Conservation (phyloP, 768 basidiomycete genomes). For the Calocera cornea region DNA sequence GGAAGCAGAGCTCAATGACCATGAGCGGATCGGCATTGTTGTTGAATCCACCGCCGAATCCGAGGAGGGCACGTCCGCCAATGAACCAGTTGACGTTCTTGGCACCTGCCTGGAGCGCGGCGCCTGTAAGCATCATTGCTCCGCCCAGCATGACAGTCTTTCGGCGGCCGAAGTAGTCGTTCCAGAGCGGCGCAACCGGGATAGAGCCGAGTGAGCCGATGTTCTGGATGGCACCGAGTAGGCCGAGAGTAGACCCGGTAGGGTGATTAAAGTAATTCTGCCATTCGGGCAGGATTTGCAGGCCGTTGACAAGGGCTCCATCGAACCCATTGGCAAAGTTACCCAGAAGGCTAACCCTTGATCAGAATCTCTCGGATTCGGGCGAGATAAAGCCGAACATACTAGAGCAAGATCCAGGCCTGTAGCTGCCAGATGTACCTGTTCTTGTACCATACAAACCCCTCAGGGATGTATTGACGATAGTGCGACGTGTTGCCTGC, state of each 20-base stretch:
- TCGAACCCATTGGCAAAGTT: conserved; percentile 9
- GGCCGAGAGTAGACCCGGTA: conserved; percentile 13
- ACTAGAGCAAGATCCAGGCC: conserved; percentile 43
- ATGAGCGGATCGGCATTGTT: conserved; percentile 12
- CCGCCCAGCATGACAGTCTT: conserved; percentile 10
- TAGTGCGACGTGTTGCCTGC: background rate
- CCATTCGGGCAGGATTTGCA: conserved; percentile 16
- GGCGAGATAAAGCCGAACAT: conserved; percentile 28
- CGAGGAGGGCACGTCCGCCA: conserved; percentile 11
- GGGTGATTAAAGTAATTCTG: conserved; percentile 15
- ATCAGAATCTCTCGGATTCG: conserved; percentile 12
- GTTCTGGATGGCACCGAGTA: conserved; percentile 14
- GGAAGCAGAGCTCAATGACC: conserved; percentile 11
- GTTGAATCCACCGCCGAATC: conserved; percentile 7
- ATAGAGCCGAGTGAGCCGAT: conserved; percentile 6
- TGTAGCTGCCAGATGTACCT: conserved; percentile 44
- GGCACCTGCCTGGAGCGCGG: background rate
- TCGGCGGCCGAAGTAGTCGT: conserved; percentile 4
- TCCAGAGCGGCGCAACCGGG: background rate
- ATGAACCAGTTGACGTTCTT: conserved; percentile 9
- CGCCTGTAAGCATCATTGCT: conserved; percentile 4
- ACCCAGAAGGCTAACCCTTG: conserved; percentile 7
- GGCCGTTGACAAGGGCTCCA: conserved; percentile 13
- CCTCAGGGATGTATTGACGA: conserved; percentile 29
- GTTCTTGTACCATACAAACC: conserved; percentile 50